Evolutionary conservation across 2,329 filamentous ascomycete genomes (phyloP).

Genomic region (Penicillium sp.): DNA sequence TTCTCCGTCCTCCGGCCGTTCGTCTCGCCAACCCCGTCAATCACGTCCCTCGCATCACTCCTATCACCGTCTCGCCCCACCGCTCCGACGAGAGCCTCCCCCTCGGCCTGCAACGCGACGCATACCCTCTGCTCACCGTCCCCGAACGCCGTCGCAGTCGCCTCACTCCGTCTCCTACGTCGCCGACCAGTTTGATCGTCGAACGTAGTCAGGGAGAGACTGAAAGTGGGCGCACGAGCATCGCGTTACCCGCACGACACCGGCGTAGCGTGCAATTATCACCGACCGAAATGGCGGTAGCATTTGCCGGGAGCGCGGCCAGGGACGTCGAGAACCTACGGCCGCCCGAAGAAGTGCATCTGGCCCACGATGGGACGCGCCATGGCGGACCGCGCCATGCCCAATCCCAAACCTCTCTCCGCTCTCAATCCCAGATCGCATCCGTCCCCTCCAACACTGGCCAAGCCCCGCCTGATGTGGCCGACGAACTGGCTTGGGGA

Average conservation of each 20-base stretch:
- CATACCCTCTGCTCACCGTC: conserved; percentile 60
- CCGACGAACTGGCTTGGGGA: conserved; percentile 82
- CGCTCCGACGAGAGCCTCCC: conserved; percentile 41
- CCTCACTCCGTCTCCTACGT: conserved; percentile 52
- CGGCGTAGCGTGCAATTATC: conserved; percentile 38
- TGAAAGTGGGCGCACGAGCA: conserved; percentile 56
- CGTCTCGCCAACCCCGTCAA: conserved; percentile 66
- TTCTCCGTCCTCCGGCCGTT: conserved; percentile 48
- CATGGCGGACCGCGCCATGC: conserved; percentile 40
- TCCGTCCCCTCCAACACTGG: conserved; percentile 45
- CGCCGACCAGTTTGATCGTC: conserved; percentile 51
- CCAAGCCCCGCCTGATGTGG: conserved; percentile 53
- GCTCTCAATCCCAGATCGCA: conserved; percentile 45
- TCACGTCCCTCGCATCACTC: conserved; percentile 59
- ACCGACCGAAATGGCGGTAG: conserved; percentile 33
- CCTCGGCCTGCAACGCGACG: conserved; percentile 49
- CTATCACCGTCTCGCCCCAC: conserved; percentile 47
- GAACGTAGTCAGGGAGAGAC: conserved; percentile 52
- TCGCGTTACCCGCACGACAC: conserved; percentile 54
- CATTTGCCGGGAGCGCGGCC: conserved; percentile 31
- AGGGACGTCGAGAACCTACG: conserved; percentile 34
- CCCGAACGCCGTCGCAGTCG: conserved; percentile 60
- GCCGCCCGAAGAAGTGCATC: conserved; percentile 37
- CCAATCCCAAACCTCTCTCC: conserved; percentile 47
- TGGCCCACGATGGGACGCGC: conserved; percentile 31